Conservation (phyloP, 164 flowering plant species). For the Annona squamosa region DNA sequence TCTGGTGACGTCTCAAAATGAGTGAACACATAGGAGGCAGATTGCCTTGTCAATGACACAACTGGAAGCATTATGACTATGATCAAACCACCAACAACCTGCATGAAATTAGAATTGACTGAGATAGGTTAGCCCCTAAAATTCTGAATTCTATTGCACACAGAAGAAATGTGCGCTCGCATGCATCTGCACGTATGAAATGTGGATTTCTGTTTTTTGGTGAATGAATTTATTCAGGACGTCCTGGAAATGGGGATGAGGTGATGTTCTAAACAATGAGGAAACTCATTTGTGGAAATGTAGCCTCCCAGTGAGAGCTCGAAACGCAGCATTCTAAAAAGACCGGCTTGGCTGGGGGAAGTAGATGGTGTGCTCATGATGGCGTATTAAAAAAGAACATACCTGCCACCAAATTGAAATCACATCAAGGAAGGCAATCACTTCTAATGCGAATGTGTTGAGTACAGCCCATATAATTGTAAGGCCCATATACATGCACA, state of each 20-base stretch:
- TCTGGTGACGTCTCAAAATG: conserved; percentile 38
- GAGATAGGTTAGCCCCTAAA: not conserved
- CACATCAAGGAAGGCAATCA: conserved; percentile 59
- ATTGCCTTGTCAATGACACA: conserved; percentile 42
- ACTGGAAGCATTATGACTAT: conserved; percentile 59
- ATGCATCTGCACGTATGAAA: not conserved
- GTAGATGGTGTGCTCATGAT: too few species aligned
- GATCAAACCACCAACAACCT: conserved; percentile 53
- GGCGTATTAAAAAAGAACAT: not conserved
- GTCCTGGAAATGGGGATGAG: not conserved
- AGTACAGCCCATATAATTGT: conserved; percentile 68
- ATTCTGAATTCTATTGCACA: not conserved
- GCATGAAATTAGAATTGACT: not conserved
- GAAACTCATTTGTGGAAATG: not conserved
- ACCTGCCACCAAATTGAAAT: conserved; percentile 88
- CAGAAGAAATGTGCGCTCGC: not conserved
- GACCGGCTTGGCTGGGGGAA: too few species aligned
- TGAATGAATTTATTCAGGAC: not conserved
- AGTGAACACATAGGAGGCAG: conserved; percentile 61
- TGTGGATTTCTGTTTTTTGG: not conserved
- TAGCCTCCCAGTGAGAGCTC: not conserved
- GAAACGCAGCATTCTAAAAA: too few species aligned
- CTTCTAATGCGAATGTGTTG: conserved; percentile 64
- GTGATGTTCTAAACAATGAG: not conserved
- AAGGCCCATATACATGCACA: conserved; percentile 58